These are phyloP conservation scores for Trapa bicornis DNA, from an alignment of 345 rosid species.

Conservation along the genomic window DNA sequence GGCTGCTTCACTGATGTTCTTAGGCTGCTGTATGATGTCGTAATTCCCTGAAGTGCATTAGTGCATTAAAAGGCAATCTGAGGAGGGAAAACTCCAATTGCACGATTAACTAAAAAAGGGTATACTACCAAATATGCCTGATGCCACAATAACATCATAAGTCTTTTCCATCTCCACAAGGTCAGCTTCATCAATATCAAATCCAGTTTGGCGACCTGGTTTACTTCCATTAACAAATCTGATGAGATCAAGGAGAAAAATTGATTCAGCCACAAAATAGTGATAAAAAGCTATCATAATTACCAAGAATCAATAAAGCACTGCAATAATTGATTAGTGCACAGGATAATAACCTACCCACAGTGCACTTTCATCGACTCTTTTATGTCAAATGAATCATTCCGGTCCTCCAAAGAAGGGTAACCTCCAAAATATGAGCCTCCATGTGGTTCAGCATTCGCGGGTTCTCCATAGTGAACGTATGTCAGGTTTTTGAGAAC, in stretches of 20 bases:
- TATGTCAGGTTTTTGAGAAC: constrained; percentile 52
- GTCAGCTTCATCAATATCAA: constrained; percentile 70
- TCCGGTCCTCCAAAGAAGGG: constrained; percentile 61
- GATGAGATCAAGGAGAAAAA: constrained; percentile 6
- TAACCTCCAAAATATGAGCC: constrained; percentile 88
- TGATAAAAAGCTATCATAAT: background rate
- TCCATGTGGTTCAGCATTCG: constrained; percentile 46
- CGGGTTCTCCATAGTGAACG: constrained; percentile 40
- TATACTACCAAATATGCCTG: constrained; percentile 80
- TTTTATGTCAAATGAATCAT: constrained; percentile 48
- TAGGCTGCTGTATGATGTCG: constrained; percentile 71
- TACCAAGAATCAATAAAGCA: background rate
- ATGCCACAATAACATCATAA: constrained; percentile 69
- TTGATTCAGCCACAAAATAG: constrained; percentile 6
- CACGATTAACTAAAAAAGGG: constrained; percentile 12
- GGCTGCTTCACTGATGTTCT: constrained; percentile 50
- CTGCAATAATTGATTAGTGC: background rate
- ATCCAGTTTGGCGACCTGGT: constrained; percentile 67
- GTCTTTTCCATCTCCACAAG: constrained; percentile 44
- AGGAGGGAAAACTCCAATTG: background rate
- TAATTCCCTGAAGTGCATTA: constrained; percentile 43
- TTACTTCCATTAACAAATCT: constrained; percentile 64
- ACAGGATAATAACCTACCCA: constrained; percentile 41
- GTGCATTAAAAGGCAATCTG: background rate
- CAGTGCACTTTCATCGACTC: constrained; percentile 83